Evolutionary conservation across 768 basidiomycete genomes (phyloP).

Genomic region (Russula dissimulans): DNA sequence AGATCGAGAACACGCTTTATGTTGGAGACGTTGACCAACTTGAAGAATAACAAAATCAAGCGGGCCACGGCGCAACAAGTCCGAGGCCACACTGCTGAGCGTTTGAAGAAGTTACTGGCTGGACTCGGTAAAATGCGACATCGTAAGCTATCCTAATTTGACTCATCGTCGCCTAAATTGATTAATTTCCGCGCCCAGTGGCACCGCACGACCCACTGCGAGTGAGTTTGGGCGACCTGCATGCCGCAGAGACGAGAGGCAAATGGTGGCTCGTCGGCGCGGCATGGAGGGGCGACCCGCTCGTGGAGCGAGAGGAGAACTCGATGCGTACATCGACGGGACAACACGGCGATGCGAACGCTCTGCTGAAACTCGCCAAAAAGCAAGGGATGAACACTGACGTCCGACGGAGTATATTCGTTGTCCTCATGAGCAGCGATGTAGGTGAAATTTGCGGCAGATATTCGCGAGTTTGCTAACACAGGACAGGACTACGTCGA

Average conservation of each 20-base stretch:
- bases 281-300: slow-evolving; percentile 89
- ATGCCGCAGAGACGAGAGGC: slow-evolving; percentile 72
- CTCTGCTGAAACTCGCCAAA: slow-evolving; percentile 70
- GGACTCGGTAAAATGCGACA: slow-evolving; percentile 70
- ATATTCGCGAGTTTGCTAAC: background rate
- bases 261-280: slow-evolving; percentile 99
- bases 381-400: slow-evolving; percentile 99
- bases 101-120: slow-evolving; percentile 82
- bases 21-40: slow-evolving; percentile 85
- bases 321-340: slow-evolving; percentile 23
- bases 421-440: slow-evolving; percentile 92
- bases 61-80: slow-evolving; percentile 54
- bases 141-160: slow-evolving; percentile 33
- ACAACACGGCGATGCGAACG: slow-evolving; percentile 27
- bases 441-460: slow-evolving; percentile 37
- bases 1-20: slow-evolving; percentile 92
- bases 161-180: background rate
- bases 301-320: slow-evolving; percentile 56
- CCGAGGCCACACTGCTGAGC: slow-evolving; percentile 64
- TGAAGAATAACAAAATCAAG: slow-evolving; percentile 87
- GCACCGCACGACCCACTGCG: slow-evolving; percentile 79
- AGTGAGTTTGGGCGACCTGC: slow-evolving; percentile 78
- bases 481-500: slow-evolving; percentile 81
- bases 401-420: slow-evolving; percentile 82
- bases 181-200: slow-evolving; percentile 37